Evolutionary conservation across 2,329 filamentous ascomycete species (phyloP), one percentile per base, ranked within the genome.

Genomic region (Xylariaceae sp.): DNA sequence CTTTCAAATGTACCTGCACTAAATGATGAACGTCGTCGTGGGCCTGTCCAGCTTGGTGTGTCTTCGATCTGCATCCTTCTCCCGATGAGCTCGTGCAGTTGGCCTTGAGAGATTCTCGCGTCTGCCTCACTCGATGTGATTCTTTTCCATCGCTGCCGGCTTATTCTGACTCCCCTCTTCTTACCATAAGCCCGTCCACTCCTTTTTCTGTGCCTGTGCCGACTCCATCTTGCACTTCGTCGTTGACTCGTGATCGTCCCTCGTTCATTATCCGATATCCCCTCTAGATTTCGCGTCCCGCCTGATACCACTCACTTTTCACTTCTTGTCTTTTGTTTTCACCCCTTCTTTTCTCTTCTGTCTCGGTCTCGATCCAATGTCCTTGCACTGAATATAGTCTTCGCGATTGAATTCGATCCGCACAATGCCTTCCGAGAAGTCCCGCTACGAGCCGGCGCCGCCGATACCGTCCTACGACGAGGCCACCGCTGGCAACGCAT

Each of bases 381-480:
- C 23, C 64, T 30, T 53, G 61, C 58, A 55, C 64, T 67, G 61
- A 67, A 56, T 55, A 56, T 55, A 18, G 50, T 13, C 51, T 44
- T 57, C 15, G 47, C 56, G 11, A 50, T 30, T 23, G 37, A 18
- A 45, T 35, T 51, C 60, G 49, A 42, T 35, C 50, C 53, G 35
- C 60, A 70, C 63, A 37, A 77, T 76, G 74, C 71, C 73, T 67
- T 73, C 76, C 64, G 80, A 83, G 72, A 85, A 85, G 66, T 75
- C 78, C 58, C 77, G 77, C 61, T 85, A 86, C 73, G 81, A 84
- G 69, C 76, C 80, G 63, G 79, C 88, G 51, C 88, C 90, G 55
- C 88, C 89, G 37, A 93, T 94, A 71, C 90, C 90, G 35, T 86
- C 86, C 50, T 94, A 94, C 74, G 90, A 93, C 73, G 90, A 95